Evolutionary conservation across 768 basidiomycete species (phyloP).

Genomic region (Suillus paluster): DNA sequence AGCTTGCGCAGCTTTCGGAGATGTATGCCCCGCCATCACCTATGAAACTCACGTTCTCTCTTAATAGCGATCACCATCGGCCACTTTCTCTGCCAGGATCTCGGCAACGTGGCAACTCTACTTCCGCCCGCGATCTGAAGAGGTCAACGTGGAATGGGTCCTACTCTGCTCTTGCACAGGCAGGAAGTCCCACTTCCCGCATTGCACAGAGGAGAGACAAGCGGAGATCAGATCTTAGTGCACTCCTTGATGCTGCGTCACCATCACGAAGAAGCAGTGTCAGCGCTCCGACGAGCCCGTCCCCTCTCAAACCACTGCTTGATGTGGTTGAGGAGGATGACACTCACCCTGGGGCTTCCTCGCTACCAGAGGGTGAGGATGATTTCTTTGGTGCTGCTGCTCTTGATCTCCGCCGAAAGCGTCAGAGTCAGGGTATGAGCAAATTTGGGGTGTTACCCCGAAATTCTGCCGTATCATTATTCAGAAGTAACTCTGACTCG

Average conservation of each 20-base stretch:
- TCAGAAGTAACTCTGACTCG: constrained; percentile 17
- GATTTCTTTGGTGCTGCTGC: constrained; percentile 65
- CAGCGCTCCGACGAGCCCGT: constrained; percentile 47
- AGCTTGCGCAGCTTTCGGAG: constrained; percentile 78
- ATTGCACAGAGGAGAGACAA: constrained; percentile 52
- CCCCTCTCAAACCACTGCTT: constrained; percentile 25
- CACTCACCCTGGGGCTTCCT: constrained; percentile 24
- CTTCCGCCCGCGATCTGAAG: constrained; percentile 45
- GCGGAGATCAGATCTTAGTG: constrained; percentile 57
- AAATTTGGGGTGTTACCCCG: constrained; percentile 44
- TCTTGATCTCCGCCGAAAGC: constrained; percentile 60
- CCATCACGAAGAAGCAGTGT: constrained; percentile 33
- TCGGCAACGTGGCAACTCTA: constrained; percentile 20
- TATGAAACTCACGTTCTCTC: constrained; percentile 26
- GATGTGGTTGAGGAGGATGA: constrained; percentile 48
- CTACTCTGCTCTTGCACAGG: constrained; percentile 53
- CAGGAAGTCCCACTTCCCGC: constrained; percentile 49
- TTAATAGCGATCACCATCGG: constrained; percentile 36
- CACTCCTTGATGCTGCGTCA: constrained; percentile 42
- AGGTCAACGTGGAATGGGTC: constrained; percentile 80
- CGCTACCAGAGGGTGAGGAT: constrained; percentile 25
- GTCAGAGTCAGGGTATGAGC: constrained; percentile 53
- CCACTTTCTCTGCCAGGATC: constrained; percentile 50
- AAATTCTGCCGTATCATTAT: constrained; percentile 17
- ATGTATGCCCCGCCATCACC: constrained; percentile 90